Base-by-base conservation (phyloP, 768 basidiomycete genomes). In the Boletales sp. region DNA sequence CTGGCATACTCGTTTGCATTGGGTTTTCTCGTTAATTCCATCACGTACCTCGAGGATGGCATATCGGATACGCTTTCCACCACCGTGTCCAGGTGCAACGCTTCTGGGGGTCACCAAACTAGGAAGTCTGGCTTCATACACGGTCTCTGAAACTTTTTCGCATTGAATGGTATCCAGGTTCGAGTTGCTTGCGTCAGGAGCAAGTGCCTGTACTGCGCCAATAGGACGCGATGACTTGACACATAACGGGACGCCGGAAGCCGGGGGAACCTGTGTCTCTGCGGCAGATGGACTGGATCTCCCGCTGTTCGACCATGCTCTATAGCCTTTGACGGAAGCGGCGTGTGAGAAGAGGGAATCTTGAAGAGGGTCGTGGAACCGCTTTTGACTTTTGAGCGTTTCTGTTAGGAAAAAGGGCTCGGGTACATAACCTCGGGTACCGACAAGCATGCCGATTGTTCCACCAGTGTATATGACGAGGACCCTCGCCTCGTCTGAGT, bases 301-400 rank as follows among this genome's bases (percentile, higher is more conserved):
- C 8, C 83, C 86, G 54, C 78, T 82, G 45, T 59, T 75, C 55
- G 78, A 84, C 87, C 93, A 94, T 49, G 83, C 74, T 50, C 87
- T 74, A 63, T 85, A 95, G 6, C 87, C 84, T 62, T 86, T 81
- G 8, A 94, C 85, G 18, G 90, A 87, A 8, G 75, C 72, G 0
- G 90, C 81, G 57, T 91, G 81, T 1, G 90, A 90, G 61, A 90
- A 93, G 19, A 95, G 70, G 1, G 92, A 94, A 52, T 90, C 85
- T 64, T 89, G 86, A 19, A 84, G 69, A 4, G 94, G 94, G 57
- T 97, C 94, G 67, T 97, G 90, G 61, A 97, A 97, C 12, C 94
- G 83, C 35, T 80, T 81, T 68, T 94, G 90, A 56, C 84, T 84
- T 57, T 79, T 74, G 27, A 95, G 78, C 0, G 86, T 90, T 67